Conservation (phyloP, 1,284 basidiomycete genomes). For the Macrocystidia cucumis region DNA sequence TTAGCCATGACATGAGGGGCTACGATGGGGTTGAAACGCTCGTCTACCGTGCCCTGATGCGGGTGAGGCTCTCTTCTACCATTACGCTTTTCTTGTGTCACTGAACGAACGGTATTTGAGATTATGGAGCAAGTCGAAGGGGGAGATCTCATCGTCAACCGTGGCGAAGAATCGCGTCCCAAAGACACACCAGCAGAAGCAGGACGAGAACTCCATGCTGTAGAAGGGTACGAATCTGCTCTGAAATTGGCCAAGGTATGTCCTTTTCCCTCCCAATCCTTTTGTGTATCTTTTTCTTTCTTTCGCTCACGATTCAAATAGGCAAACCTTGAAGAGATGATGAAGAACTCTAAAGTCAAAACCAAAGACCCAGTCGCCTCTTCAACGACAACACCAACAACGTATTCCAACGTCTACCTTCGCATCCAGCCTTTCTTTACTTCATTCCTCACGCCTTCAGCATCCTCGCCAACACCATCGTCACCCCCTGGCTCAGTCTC, state of each 20-base stretch:
- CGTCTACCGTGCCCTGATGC: constrained; percentile 81
- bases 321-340: constrained; percentile 75
- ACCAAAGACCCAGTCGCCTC: constrained; percentile 31
- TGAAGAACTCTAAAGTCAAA: constrained; percentile 49
- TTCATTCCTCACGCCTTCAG: constrained; percentile 31
- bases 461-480: constrained; percentile 15
- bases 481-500: too few species aligned
- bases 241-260: constrained; percentile 73
- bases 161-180: constrained; percentile 68
- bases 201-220: constrained; percentile 68
- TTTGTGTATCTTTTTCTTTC: constrained; percentile 1
- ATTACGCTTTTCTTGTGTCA: constrained; percentile 7
- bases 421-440: constrained; percentile 86
- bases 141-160: constrained; percentile 85
- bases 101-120: constrained; percentile 25
- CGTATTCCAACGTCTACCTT: constrained; percentile 87
- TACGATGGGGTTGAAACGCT: constrained; percentile 95
- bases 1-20: constrained; percentile 94
- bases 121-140: constrained; percentile 93
- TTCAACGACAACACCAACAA: constrained; percentile 64
- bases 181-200: too few species aligned
- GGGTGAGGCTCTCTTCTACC: too few species aligned
- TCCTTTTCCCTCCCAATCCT: constrained; percentile 2
- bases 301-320: constrained; percentile 18
- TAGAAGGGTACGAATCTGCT: constrained; percentile 80